Conservation (phyloP, 108 stramenopile genomes). For the Bacterosira constricta region DNA sequence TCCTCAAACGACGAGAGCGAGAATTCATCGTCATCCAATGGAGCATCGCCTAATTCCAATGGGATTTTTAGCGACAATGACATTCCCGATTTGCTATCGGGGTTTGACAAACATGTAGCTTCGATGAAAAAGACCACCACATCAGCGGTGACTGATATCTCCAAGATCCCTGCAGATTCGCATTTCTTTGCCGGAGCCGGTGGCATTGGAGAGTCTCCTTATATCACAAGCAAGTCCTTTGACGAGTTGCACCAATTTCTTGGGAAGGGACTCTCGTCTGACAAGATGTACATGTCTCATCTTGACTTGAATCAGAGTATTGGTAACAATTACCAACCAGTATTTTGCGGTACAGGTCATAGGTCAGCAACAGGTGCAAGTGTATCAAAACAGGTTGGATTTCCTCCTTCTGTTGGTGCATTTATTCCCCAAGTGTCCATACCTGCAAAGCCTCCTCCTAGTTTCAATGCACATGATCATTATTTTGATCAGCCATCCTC, state of each 20-base stretch:
- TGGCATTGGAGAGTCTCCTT: conserved; percentile 36
- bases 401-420: background rate
- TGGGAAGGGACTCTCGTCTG: conserved; percentile 20
- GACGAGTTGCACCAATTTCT: conserved; percentile 39
- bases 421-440: background rate
- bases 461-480: background rate
- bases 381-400: background rate
- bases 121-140: conserved; percentile 4
- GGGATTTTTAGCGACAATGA: conserved; percentile 1
- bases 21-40: background rate
- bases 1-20: background rate
- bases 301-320: conserved; percentile 33
- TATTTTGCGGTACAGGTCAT: too few relatives aligned
- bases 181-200: conserved; percentile 30
- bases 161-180: conserved; percentile 24
- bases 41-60: background rate
- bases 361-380: background rate
- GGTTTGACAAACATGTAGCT: conserved; percentile 45
- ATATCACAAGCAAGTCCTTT: conserved; percentile 47
- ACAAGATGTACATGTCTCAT: conserved; percentile 16
- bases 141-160: background rate
- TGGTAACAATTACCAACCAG: background rate
- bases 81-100: conserved; percentile 39
- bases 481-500: background rate
- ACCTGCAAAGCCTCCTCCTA: background rate